Base-by-base conservation (phyloP, 345 rosid genomes). In the Citrus glauca region DNA sequence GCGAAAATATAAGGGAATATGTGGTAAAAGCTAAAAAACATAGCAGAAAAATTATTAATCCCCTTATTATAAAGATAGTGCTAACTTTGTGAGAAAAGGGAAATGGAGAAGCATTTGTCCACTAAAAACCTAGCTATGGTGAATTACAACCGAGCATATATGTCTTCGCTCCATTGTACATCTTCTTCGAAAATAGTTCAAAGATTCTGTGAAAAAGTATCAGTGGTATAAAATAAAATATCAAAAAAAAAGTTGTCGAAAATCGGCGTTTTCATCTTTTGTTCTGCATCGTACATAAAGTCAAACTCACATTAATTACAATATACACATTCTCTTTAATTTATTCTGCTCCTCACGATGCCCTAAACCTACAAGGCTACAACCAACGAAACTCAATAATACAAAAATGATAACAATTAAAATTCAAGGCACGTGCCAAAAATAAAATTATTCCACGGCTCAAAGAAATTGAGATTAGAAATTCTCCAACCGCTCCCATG, bases 401-500 rank as follows among this genome's bases (percentile, higher is more conserved):
- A 50, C n/a, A 50, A 55, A 17, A 28, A 45, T 45, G 20, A 11
- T 33, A 48, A 48, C 6, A 69, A 69, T 42, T 62, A 27, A 30
- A 13, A 69, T 42, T 40, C 27, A 28, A 69, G 6, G 16, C 17
- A 4, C 20, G 30, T 22, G n/a, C 75, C 1, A 57, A 72, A 4
- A 33, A 72, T 32, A 56, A 72, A 33, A 71, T 30, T 71, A 55
- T 71, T 53, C 62, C 28, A 45, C 1, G 1, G 50, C 40, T 30
- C 27, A 57, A 10, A 4, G 27, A 56, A 35, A 66, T 66, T 25
- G 66, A 72, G 38, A 72, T 56, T 11, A 37, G 33, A 56, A 56
- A 59, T n/a, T 38, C 67, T 11, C 67, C 67, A 73, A 73, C 76
- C 14, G 38, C 76, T 60, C 77, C 69, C 77, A 74, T 42, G 77